Base-by-base conservation (phyloP, 495 filamentous ascomycete species). In the Parathielavia hyrcaniae region DNA sequence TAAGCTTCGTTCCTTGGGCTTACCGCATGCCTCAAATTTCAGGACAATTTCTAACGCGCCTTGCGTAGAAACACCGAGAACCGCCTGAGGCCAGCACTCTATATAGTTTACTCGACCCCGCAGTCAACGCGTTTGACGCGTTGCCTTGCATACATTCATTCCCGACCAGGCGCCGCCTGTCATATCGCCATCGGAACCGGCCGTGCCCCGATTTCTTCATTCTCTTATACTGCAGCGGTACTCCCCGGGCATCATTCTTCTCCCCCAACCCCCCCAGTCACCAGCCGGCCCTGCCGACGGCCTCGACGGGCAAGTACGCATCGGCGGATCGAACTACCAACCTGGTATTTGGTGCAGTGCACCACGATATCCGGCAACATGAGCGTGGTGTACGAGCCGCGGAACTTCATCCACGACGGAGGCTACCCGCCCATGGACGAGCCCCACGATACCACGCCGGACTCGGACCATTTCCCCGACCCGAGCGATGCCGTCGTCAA, bases 311-410 rank as follows among this genome's bases (percentile, higher is more conserved):
- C 26, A 30, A 30, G 26, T 6, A 30, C 6, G 1, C 32, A 17
- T 23, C 45, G 54, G n/a, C 41, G 14, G 30, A 50, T 46, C 35
- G 38, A 12, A 53, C 20, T 44, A 38, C 30, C 32, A 50, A 63
- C 50, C 44, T 56, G 49, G 11, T 60, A 45, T 50, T 49, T 43
- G 30, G 52, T 43, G 48, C 48, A 50, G 54, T 55, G 61, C 45
- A 22, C 36, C 45, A 40, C 59, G 46, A 57, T 32, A 46, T 30
- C 53, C 23, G 55, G 30, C 64, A 76, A 61, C 44, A 78, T 79
- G 76, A 75, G 69, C 58, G 69, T 77, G 32, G 68, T 68, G 11
- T 73, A 66, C 52, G 71, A 76, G 60, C 44, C 66, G n/a, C 69
- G 71, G 17, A 66, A 65, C 58, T 66, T 69, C 11, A 62, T 75